Conservation (phyloP, 2,329 filamentous ascomycete species). For the Lasiodiplodia gonubiensis region DNA sequence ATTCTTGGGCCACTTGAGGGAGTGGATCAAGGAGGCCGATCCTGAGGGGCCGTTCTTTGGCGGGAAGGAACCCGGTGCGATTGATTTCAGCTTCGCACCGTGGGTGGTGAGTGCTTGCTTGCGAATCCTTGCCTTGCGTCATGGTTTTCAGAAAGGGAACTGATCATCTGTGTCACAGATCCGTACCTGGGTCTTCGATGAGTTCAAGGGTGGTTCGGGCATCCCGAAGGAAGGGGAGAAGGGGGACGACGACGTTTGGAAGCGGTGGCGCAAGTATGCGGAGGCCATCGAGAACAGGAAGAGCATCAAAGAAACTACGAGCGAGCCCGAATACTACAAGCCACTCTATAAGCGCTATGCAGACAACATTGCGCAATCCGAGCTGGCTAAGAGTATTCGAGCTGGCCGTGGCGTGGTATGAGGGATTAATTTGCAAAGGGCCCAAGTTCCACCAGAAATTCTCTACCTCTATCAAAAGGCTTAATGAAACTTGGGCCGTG, state of each 20-base stretch:
- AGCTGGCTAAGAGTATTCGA: constrained; percentile 58
- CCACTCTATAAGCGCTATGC: constrained; percentile 65
- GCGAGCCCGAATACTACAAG: constrained; percentile 70
- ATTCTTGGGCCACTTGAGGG: constrained; percentile 64
- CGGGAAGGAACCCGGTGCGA: constrained; percentile 66
- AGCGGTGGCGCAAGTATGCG: constrained; percentile 69
- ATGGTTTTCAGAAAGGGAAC: background rate
- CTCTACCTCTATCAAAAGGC: no score
- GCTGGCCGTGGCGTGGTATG: constrained; percentile 67
- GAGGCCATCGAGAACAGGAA: constrained; percentile 63
- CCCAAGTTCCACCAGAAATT: no score
- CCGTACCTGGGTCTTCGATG: constrained; percentile 74
- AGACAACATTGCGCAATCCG: constrained; percentile 54
- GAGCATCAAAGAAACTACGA: constrained; percentile 72
- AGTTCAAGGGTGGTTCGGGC: constrained; percentile 69
- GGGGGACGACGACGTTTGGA: constrained; percentile 65
- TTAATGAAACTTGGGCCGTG: no score
- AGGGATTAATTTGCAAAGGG: constrained; percentile 30
- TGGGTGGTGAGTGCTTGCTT: constrained; percentile 61
- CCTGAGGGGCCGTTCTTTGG: constrained; percentile 69
- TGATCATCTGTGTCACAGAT: background rate
- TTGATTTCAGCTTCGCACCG: constrained; percentile 74
- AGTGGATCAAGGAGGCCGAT: constrained; percentile 68
- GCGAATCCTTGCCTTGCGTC: background rate
- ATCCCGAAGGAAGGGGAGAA: constrained; percentile 56